Evolutionary conservation across 352 stramenopile genomes (phyloP).

Genomic region (Phytopythium oedochilum): DNA sequence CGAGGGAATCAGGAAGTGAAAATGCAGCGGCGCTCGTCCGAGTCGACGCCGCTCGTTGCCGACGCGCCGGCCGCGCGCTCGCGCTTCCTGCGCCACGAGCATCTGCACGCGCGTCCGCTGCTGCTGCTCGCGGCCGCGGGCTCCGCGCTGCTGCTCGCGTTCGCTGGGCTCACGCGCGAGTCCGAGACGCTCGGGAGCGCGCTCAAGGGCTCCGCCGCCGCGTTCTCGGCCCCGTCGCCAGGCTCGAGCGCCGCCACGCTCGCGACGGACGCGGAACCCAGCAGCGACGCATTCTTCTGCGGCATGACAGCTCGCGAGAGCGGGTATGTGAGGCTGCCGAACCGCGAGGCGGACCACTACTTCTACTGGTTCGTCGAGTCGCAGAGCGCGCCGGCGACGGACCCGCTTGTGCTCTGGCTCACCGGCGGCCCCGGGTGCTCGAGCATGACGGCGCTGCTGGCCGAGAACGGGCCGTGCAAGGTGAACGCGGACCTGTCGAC

Average conservation of each 20-base stretch:
- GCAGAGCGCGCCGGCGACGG: slow-evolving; percentile 17
- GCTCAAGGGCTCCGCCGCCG: not conserved
- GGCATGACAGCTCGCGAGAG: slow-evolving; percentile 31
- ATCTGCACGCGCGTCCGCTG: not conserved
- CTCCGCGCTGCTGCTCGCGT: slow-evolving; percentile 26
- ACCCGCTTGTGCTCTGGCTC: slow-evolving; percentile 65
- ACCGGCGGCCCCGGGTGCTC: slow-evolving; percentile 59
- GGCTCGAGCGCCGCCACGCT: not conserved
- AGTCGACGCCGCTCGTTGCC: slow-evolving; percentile 27
- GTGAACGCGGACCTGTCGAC: slow-evolving; percentile 42
- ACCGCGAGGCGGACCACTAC: slow-evolving; percentile 50
- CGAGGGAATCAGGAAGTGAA: not conserved
- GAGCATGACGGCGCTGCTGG: slow-evolving; percentile 47
- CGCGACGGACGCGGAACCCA: not conserved
- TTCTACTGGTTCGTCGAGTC: slow-evolving; percentile 74
- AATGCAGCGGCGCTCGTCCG: slow-evolving; percentile 18
- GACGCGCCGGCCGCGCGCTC: not conserved
- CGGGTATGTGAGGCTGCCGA: slow-evolving; percentile 47
- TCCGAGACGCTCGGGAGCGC: not conserved
- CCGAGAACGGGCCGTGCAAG: slow-evolving; percentile 61
- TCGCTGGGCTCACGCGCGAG: slow-evolving; percentile 24
- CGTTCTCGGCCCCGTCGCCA: not conserved
- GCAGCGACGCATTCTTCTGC: slow-evolving; percentile 24
- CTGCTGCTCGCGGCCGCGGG: slow-evolving; percentile 18
- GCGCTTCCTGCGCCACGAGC: not conserved